Evolutionary conservation across 495 filamentous ascomycete genomes (phyloP).

Genomic region (Aspergillus carlsbadensis): DNA sequence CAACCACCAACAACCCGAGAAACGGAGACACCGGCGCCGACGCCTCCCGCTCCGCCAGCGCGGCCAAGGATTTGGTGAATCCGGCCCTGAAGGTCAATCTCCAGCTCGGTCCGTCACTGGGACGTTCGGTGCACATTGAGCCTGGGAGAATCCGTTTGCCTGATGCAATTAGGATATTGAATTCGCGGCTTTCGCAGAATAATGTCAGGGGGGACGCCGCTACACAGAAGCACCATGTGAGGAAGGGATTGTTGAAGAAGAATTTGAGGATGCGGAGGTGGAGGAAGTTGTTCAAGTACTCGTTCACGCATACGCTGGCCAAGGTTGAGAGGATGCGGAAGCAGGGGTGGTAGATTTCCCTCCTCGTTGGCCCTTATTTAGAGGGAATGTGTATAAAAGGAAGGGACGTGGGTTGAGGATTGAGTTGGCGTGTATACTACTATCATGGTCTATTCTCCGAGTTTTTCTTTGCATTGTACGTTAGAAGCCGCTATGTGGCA

Average conservation of each 20-base stretch:
- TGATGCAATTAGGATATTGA: conserved; percentile 28
- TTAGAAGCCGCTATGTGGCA: not conserved
- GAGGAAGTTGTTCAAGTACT: conserved; percentile 46
- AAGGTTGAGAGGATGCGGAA: conserved; percentile 46
- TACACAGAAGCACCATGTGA: conserved; percentile 37
- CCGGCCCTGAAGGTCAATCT: conserved; percentile 27
- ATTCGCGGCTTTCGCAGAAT: conserved; percentile 26
- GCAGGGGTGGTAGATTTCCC: conserved; percentile 41
- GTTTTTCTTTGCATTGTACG: not conserved
- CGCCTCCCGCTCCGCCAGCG: too few species aligned
- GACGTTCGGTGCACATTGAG: conserved; percentile 40
- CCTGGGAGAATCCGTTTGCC: conserved; percentile 36
- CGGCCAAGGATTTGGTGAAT: not conserved
- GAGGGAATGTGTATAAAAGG: conserved; percentile 14
- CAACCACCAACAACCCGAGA: too few species aligned
- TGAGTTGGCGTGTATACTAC: conserved; percentile 13
- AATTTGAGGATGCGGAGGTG: conserved; percentile 34
- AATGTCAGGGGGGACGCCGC: conserved; percentile 22
- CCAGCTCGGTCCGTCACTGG: conserved; percentile 43
- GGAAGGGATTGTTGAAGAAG: conserved; percentile 41
- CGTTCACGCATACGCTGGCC: conserved; percentile 39
- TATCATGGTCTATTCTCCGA: not conserved
- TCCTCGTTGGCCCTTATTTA: not conserved
- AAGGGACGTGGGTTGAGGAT: not conserved
- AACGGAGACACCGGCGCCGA: too few species aligned